Evolutionary conservation across 768 basidiomycete genomes (phyloP).

Genomic region (Termitomyces titanicus): DNA sequence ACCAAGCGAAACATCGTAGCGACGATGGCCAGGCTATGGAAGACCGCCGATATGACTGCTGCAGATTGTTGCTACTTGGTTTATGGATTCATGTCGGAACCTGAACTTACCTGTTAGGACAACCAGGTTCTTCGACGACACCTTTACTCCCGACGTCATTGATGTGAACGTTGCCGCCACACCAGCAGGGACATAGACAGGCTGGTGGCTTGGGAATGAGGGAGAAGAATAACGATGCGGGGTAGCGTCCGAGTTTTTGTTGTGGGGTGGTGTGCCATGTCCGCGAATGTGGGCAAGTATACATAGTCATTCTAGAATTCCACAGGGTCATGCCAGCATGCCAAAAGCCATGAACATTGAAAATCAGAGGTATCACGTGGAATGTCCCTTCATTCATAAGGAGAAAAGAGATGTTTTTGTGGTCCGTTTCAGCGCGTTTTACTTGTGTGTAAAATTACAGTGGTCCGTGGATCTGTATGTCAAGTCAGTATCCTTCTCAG

Average conservation of each 20-base stretch:
- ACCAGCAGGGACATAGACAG: neutral
- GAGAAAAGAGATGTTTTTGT: too few species aligned
- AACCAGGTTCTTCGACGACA: neutral
- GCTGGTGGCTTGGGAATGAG: neutral
- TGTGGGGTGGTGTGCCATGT: neutral
- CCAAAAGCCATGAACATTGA: too few species aligned
- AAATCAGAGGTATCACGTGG: too few species aligned
- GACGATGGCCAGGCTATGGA: conserved; percentile 5
- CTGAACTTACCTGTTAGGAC: neutral
- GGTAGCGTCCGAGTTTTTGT: neutral
- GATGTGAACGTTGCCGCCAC: neutral
- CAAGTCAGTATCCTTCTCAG: too few species aligned
- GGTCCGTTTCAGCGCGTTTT: too few species aligned
- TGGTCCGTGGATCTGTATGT: too few species aligned
- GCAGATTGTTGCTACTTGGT: neutral
- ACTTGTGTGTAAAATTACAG: too few species aligned
- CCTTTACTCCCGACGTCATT: neutral
- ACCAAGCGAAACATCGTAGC: conserved; percentile 8
- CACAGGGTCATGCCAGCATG: too few species aligned
- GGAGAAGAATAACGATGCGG: neutral
- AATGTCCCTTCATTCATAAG: too few species aligned
- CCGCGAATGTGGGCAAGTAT: neutral
- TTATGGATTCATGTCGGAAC: neutral
- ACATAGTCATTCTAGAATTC: too few species aligned
- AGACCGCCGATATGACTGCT: neutral